phyloP scores from a whole-genome alignment of 805 yeast species.

The Danielia oregonensis region DNA sequence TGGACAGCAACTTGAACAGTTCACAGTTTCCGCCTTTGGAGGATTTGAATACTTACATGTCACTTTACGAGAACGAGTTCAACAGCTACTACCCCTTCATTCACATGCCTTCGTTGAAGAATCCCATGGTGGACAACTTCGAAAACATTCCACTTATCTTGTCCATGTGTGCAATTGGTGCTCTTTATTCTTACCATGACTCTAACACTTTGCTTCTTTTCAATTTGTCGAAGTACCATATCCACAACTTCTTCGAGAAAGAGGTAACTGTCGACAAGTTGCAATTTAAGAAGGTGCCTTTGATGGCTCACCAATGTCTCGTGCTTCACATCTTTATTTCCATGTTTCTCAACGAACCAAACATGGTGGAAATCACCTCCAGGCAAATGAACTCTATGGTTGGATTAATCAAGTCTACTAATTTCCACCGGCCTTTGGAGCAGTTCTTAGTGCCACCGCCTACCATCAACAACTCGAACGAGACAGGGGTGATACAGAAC shows the following conservation, averaged over 20 bases:
- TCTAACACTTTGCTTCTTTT: slow-evolving; percentile 68
- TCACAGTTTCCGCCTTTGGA: slow-evolving; percentile 69
- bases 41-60: slow-evolving; percentile 73
- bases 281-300: slow-evolving; percentile 51
- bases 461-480: slow-evolving; percentile 18
- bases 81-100: slow-evolving; percentile 81
- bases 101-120: slow-evolving; percentile 59
- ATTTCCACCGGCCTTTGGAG: slow-evolving; percentile 49
- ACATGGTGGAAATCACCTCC: slow-evolving; percentile 48
- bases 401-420: slow-evolving; percentile 51
- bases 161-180: slow-evolving; percentile 87
- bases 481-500: slow-evolving; percentile 28
- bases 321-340: slow-evolving; percentile 54
- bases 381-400: slow-evolving; percentile 52
- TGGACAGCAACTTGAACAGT: slow-evolving; percentile 48
- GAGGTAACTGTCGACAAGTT: slow-evolving; percentile 43
- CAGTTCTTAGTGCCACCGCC: slow-evolving; percentile 18
- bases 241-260: slow-evolving; percentile 62
- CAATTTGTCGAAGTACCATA: slow-evolving; percentile 61
- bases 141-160: slow-evolving; percentile 62
- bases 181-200: slow-evolving; percentile 78
- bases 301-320: slow-evolving; percentile 54
- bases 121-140: slow-evolving; percentile 37
- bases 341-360: slow-evolving; percentile 51
- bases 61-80: slow-evolving; percentile 73